These are phyloP conservation scores for Ascodesmis nigricans DNA, from an alignment of 495 filamentous ascomycete species.

Conservation along the genomic window DNA sequence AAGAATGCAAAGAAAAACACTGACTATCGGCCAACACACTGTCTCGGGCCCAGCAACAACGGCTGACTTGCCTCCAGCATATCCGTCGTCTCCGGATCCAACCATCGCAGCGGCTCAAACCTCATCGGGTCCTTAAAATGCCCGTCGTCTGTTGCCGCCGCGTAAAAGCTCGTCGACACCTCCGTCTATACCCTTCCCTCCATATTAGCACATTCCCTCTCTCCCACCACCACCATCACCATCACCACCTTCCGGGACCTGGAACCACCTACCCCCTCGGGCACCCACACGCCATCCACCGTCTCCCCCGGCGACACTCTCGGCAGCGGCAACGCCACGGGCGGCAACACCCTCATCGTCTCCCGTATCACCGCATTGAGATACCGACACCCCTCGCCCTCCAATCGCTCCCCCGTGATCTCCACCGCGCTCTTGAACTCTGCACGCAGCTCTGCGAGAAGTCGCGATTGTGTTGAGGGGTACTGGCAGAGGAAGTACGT, in stretches of 20 bases:
- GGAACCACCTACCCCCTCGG: slow-evolving; percentile 19
- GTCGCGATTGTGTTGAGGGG: background rate
- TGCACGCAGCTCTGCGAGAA: slow-evolving; percentile 1
- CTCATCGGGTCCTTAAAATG: slow-evolving; percentile 14
- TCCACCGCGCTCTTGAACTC: slow-evolving; percentile 3
- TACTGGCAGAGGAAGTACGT: slow-evolving; percentile 10
- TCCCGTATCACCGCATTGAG: slow-evolving; percentile 19
- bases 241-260: background rate
- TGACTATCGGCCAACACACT: slow-evolving; percentile 23
- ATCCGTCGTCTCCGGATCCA: slow-evolving; percentile 21
- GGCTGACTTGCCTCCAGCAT: slow-evolving; percentile 22
- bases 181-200: slow-evolving; percentile 15
- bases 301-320: slow-evolving; percentile 25
- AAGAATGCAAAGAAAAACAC: background rate
- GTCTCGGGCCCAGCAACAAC: slow-evolving; percentile 22
- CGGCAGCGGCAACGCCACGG: slow-evolving; percentile 26
- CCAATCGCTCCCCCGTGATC: slow-evolving; percentile 10
- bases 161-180: slow-evolving; percentile 24
- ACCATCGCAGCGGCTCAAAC: slow-evolving; percentile 19
- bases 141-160: slow-evolving; percentile 16
- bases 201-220: background rate
- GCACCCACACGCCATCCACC: slow-evolving; percentile 26
- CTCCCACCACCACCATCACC: background rate
- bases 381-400: slow-evolving; percentile 9
- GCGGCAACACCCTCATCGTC: slow-evolving; percentile 19